Conservation (phyloP, 331 rosid species). For the Erythrophleum ivorense region DNA sequence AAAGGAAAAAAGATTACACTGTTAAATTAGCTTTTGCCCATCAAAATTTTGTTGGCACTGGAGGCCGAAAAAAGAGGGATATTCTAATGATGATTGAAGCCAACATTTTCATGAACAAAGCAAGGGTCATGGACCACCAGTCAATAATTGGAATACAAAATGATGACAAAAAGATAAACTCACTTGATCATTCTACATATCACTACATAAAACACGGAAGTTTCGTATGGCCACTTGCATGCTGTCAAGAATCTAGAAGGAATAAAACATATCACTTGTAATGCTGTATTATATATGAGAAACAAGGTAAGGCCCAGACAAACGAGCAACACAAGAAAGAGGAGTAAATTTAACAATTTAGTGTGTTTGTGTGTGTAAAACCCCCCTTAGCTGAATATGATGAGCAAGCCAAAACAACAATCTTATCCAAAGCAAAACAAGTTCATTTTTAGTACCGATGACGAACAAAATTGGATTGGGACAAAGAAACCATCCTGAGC, state of each 20-base stretch:
- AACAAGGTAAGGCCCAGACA: neutral
- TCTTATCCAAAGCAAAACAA: too few species aligned
- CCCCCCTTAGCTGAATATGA: too few species aligned
- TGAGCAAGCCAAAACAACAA: too few species aligned
- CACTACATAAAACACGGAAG: conserved; percentile 65
- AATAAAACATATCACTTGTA: conserved; percentile 20
- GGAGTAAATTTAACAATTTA: too few species aligned
- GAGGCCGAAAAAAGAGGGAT: neutral
- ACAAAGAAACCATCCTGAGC: too few species aligned
- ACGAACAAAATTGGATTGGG: too few species aligned
- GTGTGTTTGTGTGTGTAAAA: too few species aligned
- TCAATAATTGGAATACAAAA: neutral
- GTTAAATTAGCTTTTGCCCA: neutral
- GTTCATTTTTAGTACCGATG: too few species aligned
- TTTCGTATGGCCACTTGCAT: conserved; percentile 82
- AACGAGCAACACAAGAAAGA: too few species aligned
- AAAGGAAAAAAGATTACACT: neutral
- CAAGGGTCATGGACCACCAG: too few species aligned
- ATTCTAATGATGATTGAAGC: neutral
- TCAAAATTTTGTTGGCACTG: conserved; percentile 34
- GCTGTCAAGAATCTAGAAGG: conserved; percentile 74
- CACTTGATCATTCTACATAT: conserved; percentile 62
- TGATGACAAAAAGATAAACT: neutral
- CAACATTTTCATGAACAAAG: too few species aligned
- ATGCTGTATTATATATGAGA: conserved; percentile 3